Conservation (phyloP, 441 rosid genomes). For the Raphanus hybrid region DNA sequence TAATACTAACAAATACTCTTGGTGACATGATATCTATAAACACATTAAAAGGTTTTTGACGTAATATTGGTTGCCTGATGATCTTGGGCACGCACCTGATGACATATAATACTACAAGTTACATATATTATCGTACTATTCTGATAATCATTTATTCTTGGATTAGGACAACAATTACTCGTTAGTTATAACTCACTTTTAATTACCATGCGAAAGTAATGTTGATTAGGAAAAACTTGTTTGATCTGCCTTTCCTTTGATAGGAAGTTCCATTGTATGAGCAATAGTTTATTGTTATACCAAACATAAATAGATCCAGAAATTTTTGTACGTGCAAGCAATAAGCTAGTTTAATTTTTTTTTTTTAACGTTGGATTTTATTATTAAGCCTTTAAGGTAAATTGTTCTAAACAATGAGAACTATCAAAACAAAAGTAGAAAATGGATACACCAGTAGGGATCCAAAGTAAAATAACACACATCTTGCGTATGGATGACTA, state of each 20-base stretch:
- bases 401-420: too few relatives aligned
- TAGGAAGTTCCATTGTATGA: not conserved
- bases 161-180: conserved; percentile 8
- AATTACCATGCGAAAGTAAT: not conserved
- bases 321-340: conserved; percentile 7
- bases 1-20: too few relatives aligned
- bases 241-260: conserved; percentile 19
- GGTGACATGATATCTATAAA: too few relatives aligned
- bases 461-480: too few relatives aligned
- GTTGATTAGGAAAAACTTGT: not conserved
- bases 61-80: not conserved
- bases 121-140: not conserved
- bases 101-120: not conserved
- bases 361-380: too few relatives aligned
- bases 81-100: not conserved
- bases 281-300: conserved; percentile 22
- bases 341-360: not conserved
- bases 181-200: conserved; percentile 2
- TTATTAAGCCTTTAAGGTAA: too few relatives aligned
- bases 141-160: not conserved
- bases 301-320: conserved; percentile 5
- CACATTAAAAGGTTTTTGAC: not conserved
- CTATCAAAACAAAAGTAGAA: too few relatives aligned
- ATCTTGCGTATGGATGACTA: too few relatives aligned
- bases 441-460: too few relatives aligned